Conservation (phyloP, 257 asterid species). For the Primulina eburnea region DNA sequence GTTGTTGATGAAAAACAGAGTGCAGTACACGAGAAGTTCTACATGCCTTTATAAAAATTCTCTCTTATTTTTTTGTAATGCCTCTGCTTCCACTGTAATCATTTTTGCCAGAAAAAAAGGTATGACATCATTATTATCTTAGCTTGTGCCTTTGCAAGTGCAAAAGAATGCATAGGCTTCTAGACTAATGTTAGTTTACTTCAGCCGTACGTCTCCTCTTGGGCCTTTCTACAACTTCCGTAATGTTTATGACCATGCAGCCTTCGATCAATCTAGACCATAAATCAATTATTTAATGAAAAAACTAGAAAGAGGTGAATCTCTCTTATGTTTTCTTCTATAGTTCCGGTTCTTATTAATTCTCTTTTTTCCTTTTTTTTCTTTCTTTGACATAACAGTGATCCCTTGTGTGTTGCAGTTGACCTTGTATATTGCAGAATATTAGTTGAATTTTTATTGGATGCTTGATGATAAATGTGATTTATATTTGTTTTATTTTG, state of each 20-base stretch:
- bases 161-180: neutral
- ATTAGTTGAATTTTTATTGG: constrained; percentile 12
- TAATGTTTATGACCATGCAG: constrained; percentile 14
- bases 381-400: constrained; percentile 9
- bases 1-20: neutral
- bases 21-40: neutral
- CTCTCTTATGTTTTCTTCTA: constrained; percentile 7
- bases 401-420: neutral
- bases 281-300: constrained; percentile 9
- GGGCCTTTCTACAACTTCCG: neutral
- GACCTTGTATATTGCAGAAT: constrained; percentile 10
- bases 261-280: constrained; percentile 12
- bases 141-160: neutral
- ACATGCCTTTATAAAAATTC: neutral
- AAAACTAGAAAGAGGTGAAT: constrained; percentile 17
- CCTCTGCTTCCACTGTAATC: neutral
- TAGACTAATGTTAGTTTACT: neutral
- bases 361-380: constrained; percentile 5
- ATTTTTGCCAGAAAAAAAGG: neutral
- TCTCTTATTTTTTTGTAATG: neutral
- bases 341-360: constrained; percentile 10
- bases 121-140: neutral
- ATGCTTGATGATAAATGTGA: constrained; percentile 6
- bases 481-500: constrained; percentile 9
- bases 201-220: neutral